A percentile compares a stretch with the other conserved stretches of the same genome.
Conservation (phyloP, 805 yeast species). For the Candida rishiriensis region DNA sequence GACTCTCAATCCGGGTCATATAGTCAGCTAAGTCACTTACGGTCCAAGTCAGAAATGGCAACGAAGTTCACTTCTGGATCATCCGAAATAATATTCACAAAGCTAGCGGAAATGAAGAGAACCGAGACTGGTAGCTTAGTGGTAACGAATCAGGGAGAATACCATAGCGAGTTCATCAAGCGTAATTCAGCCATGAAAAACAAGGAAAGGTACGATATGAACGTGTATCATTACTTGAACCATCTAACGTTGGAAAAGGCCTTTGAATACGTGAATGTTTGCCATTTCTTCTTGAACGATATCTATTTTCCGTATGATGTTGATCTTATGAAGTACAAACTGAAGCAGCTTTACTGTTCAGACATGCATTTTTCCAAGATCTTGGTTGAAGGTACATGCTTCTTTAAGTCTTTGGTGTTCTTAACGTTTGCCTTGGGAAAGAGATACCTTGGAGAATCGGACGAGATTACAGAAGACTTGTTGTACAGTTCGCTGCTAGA, state of each 20-base stretch:
- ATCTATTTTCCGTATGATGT: conserved; percentile 23
- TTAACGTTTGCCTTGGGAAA: conserved; percentile 23
- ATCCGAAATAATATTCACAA: conserved; percentile 8
- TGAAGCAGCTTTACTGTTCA: conserved; percentile 11
- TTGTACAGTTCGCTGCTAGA: conserved; percentile 12
- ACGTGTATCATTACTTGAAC: conserved; percentile 8
- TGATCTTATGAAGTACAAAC: conserved; percentile 12
- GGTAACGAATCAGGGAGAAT: background rate
- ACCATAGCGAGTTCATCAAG: background rate
- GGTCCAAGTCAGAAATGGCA: background rate
- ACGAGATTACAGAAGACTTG: conserved; percentile 13
- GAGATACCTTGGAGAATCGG: conserved; percentile 16
- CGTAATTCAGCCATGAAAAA: background rate
- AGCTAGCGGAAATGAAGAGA: conserved; percentile 9
- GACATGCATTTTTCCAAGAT: conserved; percentile 8
- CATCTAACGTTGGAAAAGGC: conserved; percentile 13
- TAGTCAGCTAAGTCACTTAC: no score
- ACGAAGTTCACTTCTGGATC: conserved; percentile 1
- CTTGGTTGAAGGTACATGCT: conserved; percentile 3
- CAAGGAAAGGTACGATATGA: background rate
- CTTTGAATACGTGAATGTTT: conserved; percentile 9
- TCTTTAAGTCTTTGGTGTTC: conserved; percentile 19
- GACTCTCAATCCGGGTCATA: no score
- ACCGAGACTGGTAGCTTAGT: background rate
- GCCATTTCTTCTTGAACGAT: conserved; percentile 22